A percentile compares a stretch with the other conserved stretches of the same genome.
Conservation (phyloP, 345 rosid genomes). For the Corymbia maculata region DNA sequence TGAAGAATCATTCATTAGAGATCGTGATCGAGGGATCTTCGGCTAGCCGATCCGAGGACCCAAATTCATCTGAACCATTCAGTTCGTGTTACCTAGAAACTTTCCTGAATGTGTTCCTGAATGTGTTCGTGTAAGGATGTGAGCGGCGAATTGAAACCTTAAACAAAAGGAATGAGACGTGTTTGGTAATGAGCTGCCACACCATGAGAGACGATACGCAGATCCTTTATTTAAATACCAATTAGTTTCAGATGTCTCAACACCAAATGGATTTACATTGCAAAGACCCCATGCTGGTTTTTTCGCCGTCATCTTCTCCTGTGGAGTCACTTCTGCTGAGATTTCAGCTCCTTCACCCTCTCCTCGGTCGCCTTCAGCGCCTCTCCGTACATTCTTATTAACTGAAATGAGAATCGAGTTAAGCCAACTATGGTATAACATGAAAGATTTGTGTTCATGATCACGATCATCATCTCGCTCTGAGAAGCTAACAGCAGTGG, state of each 20-base stretch:
- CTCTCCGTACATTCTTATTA: conserved; percentile 55
- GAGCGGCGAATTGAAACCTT: not conserved
- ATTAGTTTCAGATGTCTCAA: not conserved
- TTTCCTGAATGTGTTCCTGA: not conserved
- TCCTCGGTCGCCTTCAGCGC: conserved; percentile 78
- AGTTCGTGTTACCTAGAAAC: not conserved
- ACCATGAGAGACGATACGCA: not conserved
- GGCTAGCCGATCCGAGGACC: too few species aligned
- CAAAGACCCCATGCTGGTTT: not conserved
- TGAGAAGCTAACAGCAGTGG: not conserved
- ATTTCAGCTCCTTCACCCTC: conserved; percentile 75
- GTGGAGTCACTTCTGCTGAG: conserved; percentile 31
- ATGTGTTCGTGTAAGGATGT: not conserved
- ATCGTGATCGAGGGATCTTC: not conserved
- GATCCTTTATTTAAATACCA: not conserved
- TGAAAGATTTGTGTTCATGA: not conserved
- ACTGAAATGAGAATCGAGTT: conserved; percentile 20
- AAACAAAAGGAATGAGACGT: not conserved
- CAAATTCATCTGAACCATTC: not conserved
- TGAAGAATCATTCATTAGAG: not conserved
- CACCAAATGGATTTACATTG: not conserved
- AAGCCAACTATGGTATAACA: not conserved
- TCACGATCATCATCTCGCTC: not conserved
- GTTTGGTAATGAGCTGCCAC: not conserved
- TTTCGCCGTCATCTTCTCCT: conserved; percentile 22